Evolutionary conservation across 2,329 filamentous ascomycete genomes (phyloP).

Genomic region (Ceratocystis ficicola): DNA sequence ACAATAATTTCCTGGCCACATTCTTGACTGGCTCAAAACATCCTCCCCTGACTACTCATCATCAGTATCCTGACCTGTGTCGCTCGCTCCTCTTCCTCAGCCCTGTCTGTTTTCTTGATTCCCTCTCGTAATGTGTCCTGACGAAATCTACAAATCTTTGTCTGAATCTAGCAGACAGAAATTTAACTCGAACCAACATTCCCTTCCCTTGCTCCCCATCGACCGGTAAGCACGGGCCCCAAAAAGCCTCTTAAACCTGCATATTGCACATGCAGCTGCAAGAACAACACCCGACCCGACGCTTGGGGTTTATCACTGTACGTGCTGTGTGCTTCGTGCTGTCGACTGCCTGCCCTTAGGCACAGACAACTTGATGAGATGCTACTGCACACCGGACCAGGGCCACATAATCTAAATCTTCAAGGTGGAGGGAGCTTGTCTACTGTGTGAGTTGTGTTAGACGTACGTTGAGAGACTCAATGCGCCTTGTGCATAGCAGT

Average conservation of each 20-base stretch:
- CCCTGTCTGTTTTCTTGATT: not conserved
- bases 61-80: not conserved
- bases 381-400: not conserved
- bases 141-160: not conserved
- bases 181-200: not conserved
- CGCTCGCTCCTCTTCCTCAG: not conserved
- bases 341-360: not conserved
- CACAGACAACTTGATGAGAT: not conserved
- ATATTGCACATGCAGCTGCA: slow-evolving; percentile 5
- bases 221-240: slow-evolving; percentile 1
- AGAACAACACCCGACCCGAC: slow-evolving; percentile 9
- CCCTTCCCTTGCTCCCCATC: not conserved
- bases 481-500: slow-evolving; percentile 1
- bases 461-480: not conserved
- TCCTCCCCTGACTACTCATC: not conserved
- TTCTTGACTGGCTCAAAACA: not conserved
- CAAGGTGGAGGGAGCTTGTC: not conserved
- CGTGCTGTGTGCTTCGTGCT: no score
- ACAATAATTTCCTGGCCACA: not conserved
- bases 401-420: not conserved
- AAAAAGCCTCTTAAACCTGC: slow-evolving; percentile 9
- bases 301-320: not conserved
- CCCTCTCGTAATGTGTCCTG: not conserved
- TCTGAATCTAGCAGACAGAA: not conserved
- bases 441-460: not conserved